A percentile compares a stretch with the other conserved stretches of the same genome.
Conservation (phyloP, 2,329 filamentous ascomycete species). For the Alternaria solani region DNA sequence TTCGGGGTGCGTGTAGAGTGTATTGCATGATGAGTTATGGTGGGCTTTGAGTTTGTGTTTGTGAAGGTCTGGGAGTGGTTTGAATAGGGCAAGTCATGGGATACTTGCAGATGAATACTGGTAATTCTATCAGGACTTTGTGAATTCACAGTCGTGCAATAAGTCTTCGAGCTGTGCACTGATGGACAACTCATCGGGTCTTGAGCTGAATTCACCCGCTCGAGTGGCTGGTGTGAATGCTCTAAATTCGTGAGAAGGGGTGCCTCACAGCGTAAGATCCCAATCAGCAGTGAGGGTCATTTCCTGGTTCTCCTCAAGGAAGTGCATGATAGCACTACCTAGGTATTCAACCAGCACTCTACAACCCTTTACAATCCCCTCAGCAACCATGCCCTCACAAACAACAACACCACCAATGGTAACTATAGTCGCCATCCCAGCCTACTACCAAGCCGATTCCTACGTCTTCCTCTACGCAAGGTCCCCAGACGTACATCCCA, state of each 20-base stretch:
- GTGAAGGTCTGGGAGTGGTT: not conserved
- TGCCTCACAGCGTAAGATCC: not conserved
- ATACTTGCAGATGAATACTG: too few species aligned
- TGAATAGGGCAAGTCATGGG: not conserved
- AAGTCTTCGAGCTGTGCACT: too few species aligned
- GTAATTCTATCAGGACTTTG: not conserved
- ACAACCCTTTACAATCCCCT: not conserved
- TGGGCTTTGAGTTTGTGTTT: too few species aligned
- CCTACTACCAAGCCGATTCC: slow-evolving; percentile 6
- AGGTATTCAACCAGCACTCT: not conserved
- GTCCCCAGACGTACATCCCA: not conserved
- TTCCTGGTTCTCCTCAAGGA: not conserved
- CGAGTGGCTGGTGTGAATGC: not conserved
- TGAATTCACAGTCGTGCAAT: not conserved
- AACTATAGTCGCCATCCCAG: not conserved
- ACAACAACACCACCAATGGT: not conserved
- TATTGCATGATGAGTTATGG: not conserved
- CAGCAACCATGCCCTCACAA: not conserved
- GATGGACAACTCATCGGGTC: not conserved
- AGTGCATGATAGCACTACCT: not conserved
- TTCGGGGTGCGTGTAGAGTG: not conserved
- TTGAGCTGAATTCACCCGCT: not conserved
- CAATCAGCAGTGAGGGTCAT: not conserved
- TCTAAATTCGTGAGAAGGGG: not conserved
- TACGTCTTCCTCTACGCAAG: not conserved